Percentiles rank a stretch among this genome's conserved stretches.
Evolutionary conservation across 2,329 filamentous ascomycete species (phyloP).

Genomic region (Curvularia sp.): DNA sequence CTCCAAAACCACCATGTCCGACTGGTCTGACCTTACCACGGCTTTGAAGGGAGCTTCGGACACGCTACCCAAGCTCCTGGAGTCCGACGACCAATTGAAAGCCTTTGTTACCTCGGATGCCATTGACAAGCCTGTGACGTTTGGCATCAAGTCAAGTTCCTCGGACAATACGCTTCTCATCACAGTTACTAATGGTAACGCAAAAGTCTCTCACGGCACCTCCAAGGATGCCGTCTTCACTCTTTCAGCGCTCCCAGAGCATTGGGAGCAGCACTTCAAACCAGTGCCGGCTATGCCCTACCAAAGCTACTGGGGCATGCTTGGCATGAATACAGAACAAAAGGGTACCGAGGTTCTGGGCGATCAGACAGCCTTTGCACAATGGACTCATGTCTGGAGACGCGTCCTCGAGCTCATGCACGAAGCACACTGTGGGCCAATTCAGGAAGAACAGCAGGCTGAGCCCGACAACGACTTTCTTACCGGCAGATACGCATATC

Average conservation of each 20-base stretch:
- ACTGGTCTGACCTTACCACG: conserved; percentile 45
- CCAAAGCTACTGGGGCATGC: conserved; percentile 57
- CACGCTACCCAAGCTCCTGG: conserved; percentile 43
- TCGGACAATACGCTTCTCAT: conserved; percentile 47
- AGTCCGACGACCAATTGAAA: conserved; percentile 46
- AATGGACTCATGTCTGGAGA: conserved; percentile 58
- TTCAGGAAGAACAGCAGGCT: conserved; percentile 51
- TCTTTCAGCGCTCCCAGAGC: conserved; percentile 54
- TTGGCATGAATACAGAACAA: conserved; percentile 60
- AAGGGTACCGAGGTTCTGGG: conserved; percentile 58
- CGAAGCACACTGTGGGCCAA: conserved; percentile 57
- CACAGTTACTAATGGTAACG: conserved; percentile 43
- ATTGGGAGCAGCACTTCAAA: conserved; percentile 58
- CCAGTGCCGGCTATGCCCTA: conserved; percentile 54
- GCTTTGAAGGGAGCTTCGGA: conserved; percentile 44
- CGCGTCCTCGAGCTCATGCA: conserved; percentile 59
- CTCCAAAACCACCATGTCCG: conserved; percentile 31
- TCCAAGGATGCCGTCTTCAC: conserved; percentile 49
- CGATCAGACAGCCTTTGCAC: conserved; percentile 55
- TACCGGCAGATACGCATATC: conserved; percentile 57
- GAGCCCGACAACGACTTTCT: conserved; percentile 54
- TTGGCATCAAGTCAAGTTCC: conserved; percentile 47
- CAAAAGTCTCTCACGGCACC: conserved; percentile 36
- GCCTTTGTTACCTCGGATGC: conserved; percentile 48
- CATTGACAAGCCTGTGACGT: conserved; percentile 44